phyloP scores from a whole-genome alignment of 306 rosid genomes.

The Pyrus communis region DNA sequence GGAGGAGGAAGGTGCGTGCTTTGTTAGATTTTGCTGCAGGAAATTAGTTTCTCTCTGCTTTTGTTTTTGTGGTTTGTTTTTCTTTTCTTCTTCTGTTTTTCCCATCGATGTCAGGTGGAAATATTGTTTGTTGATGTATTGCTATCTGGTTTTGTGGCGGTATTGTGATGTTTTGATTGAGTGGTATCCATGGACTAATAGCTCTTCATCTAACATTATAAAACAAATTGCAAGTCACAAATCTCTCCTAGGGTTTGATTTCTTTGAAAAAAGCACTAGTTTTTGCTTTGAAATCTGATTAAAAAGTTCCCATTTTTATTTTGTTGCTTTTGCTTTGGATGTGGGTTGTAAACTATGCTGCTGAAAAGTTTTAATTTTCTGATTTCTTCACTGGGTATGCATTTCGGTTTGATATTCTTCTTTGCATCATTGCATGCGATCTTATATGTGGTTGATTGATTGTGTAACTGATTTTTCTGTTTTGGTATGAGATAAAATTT shows the following conservation, averaged over 20 bases:
- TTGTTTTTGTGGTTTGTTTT: background rate
- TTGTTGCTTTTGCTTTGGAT: background rate
- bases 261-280: background rate
- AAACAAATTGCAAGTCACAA: constrained; percentile 1
- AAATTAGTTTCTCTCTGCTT: background rate
- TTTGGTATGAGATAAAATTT: background rate
- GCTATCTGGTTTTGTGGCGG: constrained; percentile 21
- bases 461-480: constrained; percentile 4
- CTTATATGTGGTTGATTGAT: background rate
- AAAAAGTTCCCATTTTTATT: background rate
- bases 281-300: constrained; percentile 14
- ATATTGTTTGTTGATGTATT: constrained; percentile 21
- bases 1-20: constrained; percentile 36
- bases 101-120: constrained; percentile 17
- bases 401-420: background rate
- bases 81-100: constrained; percentile 14
- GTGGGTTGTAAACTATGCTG: background rate
- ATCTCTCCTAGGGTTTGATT: constrained; percentile 31
- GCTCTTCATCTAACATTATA: constrained; percentile 2
- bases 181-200: constrained; percentile 23
- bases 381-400: constrained; percentile 4
- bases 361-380: background rate
- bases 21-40: constrained; percentile 26
- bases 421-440: constrained; percentile 9
- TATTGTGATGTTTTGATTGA: constrained; percentile 28